phyloP scores from a whole-genome alignment of 2,329 filamentous ascomycete genomes.

The Epichloe coenophiala region DNA sequence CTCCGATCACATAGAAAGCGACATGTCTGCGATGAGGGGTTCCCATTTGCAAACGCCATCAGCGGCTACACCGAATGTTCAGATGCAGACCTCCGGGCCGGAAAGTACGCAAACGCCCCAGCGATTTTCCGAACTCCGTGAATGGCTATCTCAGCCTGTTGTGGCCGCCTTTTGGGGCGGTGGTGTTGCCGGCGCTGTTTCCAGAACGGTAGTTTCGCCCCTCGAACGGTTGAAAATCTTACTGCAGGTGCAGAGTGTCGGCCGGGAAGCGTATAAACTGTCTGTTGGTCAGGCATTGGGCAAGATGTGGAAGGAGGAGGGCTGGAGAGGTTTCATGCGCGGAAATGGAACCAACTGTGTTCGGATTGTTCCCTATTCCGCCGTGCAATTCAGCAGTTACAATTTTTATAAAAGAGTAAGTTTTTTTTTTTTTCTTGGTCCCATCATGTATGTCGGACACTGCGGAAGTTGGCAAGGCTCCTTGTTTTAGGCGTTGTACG shows the following conservation, averaged over 20 bases:
- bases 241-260: constrained; percentile 88
- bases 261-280: constrained; percentile 84
- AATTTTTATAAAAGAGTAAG: constrained; percentile 89
- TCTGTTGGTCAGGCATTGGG: constrained; percentile 75
- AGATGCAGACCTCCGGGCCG: constrained; percentile 14
- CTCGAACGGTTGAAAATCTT: constrained; percentile 93
- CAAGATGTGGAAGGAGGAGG: constrained; percentile 97
- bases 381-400: constrained; percentile 96
- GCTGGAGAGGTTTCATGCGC: constrained; percentile 93
- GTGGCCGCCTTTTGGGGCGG: constrained; percentile 87
- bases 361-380: constrained; percentile 94
- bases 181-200: constrained; percentile 91
- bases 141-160: constrained; percentile 64
- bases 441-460: not conserved
- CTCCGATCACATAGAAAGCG: constrained; percentile 2
- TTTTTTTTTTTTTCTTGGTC: not conserved
- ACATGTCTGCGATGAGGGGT: constrained; percentile 19
- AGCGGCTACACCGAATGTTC: constrained; percentile 1
- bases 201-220: constrained; percentile 89
- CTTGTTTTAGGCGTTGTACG: not conserved
- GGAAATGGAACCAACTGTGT: constrained; percentile 98
- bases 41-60: constrained; percentile 7
- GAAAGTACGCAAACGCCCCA: constrained; percentile 11
- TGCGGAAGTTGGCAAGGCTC: not conserved
- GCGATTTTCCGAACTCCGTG: constrained; percentile 23